phyloP scores from a whole-genome alignment of 192 early-diverging fungal genomes.

The Entomortierella lignicola region DNA sequence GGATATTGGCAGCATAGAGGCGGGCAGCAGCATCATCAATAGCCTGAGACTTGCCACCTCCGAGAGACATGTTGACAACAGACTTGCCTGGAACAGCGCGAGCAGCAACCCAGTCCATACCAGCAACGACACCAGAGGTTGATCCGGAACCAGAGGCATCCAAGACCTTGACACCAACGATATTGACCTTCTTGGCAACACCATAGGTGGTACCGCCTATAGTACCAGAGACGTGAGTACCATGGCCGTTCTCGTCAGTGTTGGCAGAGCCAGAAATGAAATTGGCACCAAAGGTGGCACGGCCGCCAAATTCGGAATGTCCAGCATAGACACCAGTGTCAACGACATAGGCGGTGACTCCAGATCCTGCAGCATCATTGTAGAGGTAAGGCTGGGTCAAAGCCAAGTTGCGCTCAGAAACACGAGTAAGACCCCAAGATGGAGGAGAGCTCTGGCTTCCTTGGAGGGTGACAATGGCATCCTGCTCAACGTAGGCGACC shows the following conservation, averaged over 20 bases:
- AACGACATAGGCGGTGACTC: conserved; percentile 61
- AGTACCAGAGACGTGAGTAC: conserved; percentile 67
- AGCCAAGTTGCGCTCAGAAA: conserved; percentile 54
- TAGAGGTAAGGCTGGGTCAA: conserved; percentile 40
- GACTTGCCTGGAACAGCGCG: conserved; percentile 4
- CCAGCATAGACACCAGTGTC: conserved; percentile 7
- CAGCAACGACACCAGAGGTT: conserved; percentile 17
- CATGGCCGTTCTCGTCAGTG: conserved; percentile 62
- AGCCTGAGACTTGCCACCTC: conserved; percentile 30
- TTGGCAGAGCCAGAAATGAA: conserved; percentile 34
- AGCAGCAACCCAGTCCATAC: conserved; percentile 5
- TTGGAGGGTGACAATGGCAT: conserved; percentile 56
- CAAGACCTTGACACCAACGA: conserved; percentile 71
- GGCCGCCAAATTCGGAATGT: conserved; percentile 60
- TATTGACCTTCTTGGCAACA: conserved; percentile 70
- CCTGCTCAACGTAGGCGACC: conserved; percentile 78
- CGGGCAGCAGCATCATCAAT: conserved; percentile 56
- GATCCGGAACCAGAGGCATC: conserved; percentile 61
- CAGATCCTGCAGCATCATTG: conserved; percentile 32
- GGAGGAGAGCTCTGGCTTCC: conserved; percentile 28
- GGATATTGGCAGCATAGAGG: conserved; percentile 64
- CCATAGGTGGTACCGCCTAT: conserved; percentile 68
- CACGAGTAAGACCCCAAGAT: conserved; percentile 57
- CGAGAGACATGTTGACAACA: conserved; percentile 13
- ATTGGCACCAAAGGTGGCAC: conserved; percentile 55